phyloP scores from a whole-genome alignment of 441 rosid species.

The Omphalea diandra region DNA sequence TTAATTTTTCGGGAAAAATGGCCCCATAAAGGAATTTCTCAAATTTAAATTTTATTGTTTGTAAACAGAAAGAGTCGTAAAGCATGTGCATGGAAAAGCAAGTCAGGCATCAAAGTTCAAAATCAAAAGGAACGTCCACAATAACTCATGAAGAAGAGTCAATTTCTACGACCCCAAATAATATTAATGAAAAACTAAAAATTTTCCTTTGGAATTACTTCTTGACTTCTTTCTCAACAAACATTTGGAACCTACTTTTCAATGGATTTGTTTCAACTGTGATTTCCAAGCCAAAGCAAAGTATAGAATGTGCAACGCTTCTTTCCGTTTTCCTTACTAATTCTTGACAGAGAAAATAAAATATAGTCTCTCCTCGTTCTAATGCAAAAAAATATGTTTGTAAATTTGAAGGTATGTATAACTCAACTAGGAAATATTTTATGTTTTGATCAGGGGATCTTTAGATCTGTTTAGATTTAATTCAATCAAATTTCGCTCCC shows the following conservation, averaged over 20 bases:
- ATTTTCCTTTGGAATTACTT: slow-evolving; percentile 20
- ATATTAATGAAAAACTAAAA: background rate
- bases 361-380: too few relatives aligned
- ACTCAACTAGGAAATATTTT: too few relatives aligned
- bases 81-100: slow-evolving; percentile 8
- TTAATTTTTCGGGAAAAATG: background rate
- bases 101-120: background rate
- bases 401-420: too few relatives aligned
- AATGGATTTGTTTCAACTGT: background rate
- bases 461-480: too few relatives aligned
- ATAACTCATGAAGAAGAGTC: too few relatives aligned
- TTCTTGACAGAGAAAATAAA: too few relatives aligned
- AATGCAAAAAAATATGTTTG: too few relatives aligned
- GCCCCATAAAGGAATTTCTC: background rate
- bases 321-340: background rate
- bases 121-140: too few relatives aligned
- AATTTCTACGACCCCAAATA: background rate
- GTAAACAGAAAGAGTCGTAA: slow-evolving; percentile 14
- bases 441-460: too few relatives aligned
- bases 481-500: too few relatives aligned
- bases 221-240: background rate
- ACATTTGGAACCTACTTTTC: slow-evolving; percentile 10
- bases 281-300: slow-evolving; percentile 13
- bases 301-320: background rate
- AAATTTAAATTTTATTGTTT: slow-evolving; percentile 6